phyloP scores from a whole-genome alignment of 1,284 basidiomycete genomes.

The Lignosus rhinocerotis region DNA sequence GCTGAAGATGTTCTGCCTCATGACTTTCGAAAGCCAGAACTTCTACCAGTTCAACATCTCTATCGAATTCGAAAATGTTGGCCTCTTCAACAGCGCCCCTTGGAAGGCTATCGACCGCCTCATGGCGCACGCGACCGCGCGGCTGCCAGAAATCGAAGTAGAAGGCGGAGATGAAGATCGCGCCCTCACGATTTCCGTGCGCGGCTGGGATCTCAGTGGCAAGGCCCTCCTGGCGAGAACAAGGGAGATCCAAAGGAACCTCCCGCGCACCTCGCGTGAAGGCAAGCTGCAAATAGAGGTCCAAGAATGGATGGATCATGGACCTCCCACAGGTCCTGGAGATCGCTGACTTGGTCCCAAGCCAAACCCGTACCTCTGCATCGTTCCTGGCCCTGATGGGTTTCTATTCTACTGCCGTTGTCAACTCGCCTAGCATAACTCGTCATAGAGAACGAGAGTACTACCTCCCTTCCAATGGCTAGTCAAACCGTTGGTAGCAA shows the following conservation, averaged over 20 bases:
- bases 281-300: background rate
- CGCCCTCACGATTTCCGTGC: background rate
- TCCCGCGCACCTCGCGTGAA: background rate
- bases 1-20: conserved; percentile 4
- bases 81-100: conserved; percentile 6
- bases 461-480: no score
- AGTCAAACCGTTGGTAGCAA: no score
- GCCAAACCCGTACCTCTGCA: no score
- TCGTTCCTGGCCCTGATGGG: no score
- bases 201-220: background rate
- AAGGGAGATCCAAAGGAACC: background rate
- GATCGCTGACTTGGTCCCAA: background rate
- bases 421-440: background rate
- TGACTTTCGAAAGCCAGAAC: background rate
- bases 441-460: no score
- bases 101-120: conserved; percentile 9
- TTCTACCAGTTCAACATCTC: conserved; percentile 1
- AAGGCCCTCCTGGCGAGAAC: background rate
- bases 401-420: no score
- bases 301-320: background rate
- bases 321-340: background rate
- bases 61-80: conserved; percentile 6
- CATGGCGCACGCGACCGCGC: background rate
- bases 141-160: background rate
- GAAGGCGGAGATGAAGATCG: background rate